Base-by-base conservation (phyloP, 164 flowering plant species). In the Nymphaea thermarum region DNA sequence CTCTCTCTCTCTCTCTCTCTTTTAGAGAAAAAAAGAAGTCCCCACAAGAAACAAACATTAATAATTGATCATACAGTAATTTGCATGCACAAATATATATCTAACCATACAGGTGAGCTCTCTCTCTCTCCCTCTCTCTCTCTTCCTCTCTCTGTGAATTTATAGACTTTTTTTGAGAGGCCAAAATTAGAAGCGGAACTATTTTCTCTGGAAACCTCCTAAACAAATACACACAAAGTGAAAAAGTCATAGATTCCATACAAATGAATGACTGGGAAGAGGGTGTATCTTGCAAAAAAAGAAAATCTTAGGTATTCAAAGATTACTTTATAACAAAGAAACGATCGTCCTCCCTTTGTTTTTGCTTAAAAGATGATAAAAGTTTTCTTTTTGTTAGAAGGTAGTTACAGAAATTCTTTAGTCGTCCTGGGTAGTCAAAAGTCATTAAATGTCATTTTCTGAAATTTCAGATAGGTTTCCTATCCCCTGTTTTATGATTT, bases 31-130 rank as follows among this genome's bases (percentile, higher is more conserved):
- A 64, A 68, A 80, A 78, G 76, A 72, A 71, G 76, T 78, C 76
- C 79, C 73, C 77, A 68, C 79, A 73, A 72, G 69, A 80, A 77
- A 79, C 82, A 79, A 84, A 80, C 65, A 69, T 76, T 79, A 80
- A 82, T 80, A 76, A 84, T 77, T 80, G 80, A 81, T 65, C 71
- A 10, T 59, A 81, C 77, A 66, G 82, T 80, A 74, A 77, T 62
- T 79, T 81, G 79, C 88, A 82, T 82, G 86, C 83, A 81, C 71
- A 81, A 65, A 78, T 77, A 72, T 72, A 73, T 62, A 62, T 3
- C 67, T 72, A 76, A 80, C 73, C 70, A 64, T 67, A 67, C 78
- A 76, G 78, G 82, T 76, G 80, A 77, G 76, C 79, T 15, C 70
- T 43, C 71, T 71, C 70, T 60, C 57, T 68, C 63, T 41, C 64